Percentiles rank a stretch among this genome's conserved stretches.
Conservation (phyloP, 2,329 filamentous ascomycete species). For the Fusarium falciforme region DNA sequence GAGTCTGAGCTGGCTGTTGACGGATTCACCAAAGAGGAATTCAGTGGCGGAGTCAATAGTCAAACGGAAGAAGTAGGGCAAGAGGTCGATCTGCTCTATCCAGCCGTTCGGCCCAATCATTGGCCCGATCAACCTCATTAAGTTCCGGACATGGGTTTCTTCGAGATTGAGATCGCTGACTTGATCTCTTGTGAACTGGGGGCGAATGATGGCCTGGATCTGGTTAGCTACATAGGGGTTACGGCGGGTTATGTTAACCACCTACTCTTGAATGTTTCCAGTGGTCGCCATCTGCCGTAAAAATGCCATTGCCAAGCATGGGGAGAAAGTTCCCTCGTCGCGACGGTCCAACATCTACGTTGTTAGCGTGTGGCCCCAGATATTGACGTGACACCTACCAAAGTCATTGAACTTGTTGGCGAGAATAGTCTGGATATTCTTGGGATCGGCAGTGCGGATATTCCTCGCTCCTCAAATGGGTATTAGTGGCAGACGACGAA, state of each 20-base stretch:
- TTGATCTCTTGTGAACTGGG: constrained; percentile 1
- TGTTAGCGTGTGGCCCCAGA: background rate
- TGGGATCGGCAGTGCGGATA: background rate
- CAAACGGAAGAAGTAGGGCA: background rate
- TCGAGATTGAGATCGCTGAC: background rate
- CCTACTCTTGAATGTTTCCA: constrained; percentile 5
- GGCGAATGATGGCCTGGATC: background rate
- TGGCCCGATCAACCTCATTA: background rate
- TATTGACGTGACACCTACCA: background rate
- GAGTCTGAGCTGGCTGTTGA: background rate
- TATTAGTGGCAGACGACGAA: background rate
- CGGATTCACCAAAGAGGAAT: constrained; percentile 8
- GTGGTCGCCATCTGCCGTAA: constrained; percentile 1
- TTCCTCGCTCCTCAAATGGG: background rate
- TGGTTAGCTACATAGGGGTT: background rate
- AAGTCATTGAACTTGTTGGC: constrained; percentile 11
- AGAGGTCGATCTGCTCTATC: background rate
- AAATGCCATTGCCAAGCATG: background rate
- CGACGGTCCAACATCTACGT: background rate
- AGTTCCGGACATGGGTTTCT: background rate
- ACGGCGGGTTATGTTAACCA: background rate
- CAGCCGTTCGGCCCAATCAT: background rate
- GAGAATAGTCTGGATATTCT: constrained; percentile 10
- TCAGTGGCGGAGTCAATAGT: constrained; percentile 6
- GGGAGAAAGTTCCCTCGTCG: background rate